Evolutionary conservation across 768 basidiomycete genomes (phyloP), one percentile per base, ranked within the genome.

Genomic region (Lyophyllum semitale): DNA sequence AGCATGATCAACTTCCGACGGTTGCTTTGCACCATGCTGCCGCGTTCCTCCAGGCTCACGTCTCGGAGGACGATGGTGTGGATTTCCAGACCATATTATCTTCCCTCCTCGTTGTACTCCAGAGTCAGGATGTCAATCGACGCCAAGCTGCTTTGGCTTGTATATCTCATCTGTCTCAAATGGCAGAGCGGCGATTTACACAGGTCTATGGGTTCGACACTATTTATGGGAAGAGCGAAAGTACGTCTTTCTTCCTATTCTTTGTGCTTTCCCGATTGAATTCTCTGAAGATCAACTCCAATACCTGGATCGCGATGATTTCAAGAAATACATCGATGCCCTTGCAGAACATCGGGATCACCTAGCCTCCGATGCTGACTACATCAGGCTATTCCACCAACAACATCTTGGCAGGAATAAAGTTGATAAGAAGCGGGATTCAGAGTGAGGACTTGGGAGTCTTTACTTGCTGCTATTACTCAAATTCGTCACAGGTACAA

Each of bases 71-170:
- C 38, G 75, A 78, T 33, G 74, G 78, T 13, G 68, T 87, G 4
- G 94, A 96, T 68, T 92, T 95, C 70, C 89, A 95, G 68, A 86
- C 84, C 0, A 78, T 95, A 6, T 64, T 94, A 11, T 90, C 92
- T 1, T 77, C 85, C 2, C 66, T 93, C 9, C 72, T 94, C 1
- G 79, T 88, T 20, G 78, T 84, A 9, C 62, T 93, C 12, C 79
- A 84, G 49, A 78, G 76, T 55, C 23, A 68, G 1, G 75, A 79
- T 41, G 55, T 59, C 4, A 66, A 68, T 6, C 71, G 78, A n/a
- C 78, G 86, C 20, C 68, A 72, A 42, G 80, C 77, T 13, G 83
- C 86, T 17, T 63, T 84, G 20, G 80, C 81, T 54, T 88, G 85
- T 51, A 70, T 93, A 8, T 72, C 72, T 0, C 69, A 77, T 4